phyloP scores from a whole-genome alignment of 169 alveolate genomes.

The Babesia divergens region DNA sequence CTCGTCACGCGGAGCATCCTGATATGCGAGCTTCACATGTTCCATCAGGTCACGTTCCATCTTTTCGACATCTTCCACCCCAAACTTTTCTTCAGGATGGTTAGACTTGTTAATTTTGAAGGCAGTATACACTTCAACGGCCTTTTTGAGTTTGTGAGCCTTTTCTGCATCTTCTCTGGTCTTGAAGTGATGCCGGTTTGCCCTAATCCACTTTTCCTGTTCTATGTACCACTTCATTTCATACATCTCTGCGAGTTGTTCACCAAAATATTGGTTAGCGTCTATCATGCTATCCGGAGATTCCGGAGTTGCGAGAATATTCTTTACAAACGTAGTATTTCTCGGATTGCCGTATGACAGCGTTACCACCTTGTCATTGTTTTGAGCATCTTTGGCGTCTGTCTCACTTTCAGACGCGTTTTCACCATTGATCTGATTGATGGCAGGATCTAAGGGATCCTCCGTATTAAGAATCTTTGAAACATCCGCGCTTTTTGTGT shows the following conservation, averaged over 20 bases:
- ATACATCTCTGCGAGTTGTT: constrained; percentile 4
- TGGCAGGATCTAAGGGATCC: background rate
- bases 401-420: background rate
- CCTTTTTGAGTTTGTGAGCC: constrained; percentile 45
- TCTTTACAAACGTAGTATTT: constrained; percentile 21
- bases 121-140: constrained; percentile 47
- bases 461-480: background rate
- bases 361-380: constrained; percentile 18
- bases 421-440: background rate
- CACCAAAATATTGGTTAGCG: background rate
- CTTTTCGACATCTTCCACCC: constrained; percentile 5
- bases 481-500: constrained; percentile 6
- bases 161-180: constrained; percentile 35
- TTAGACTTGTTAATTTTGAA: background rate
- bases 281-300: constrained; percentile 35
- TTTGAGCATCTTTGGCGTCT: background rate
- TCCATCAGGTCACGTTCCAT: constrained; percentile 6
- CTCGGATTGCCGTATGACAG: constrained; percentile 40
- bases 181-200: constrained; percentile 8
- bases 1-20: constrained; percentile 43
- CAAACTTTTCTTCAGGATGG: background rate
- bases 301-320: constrained; percentile 26
- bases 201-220: constrained; percentile 46
- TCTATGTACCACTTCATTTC: constrained; percentile 37
- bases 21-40: constrained; percentile 12